Conservation (phyloP, 1,284 basidiomycete genomes). For the Caloboletus firmus region DNA sequence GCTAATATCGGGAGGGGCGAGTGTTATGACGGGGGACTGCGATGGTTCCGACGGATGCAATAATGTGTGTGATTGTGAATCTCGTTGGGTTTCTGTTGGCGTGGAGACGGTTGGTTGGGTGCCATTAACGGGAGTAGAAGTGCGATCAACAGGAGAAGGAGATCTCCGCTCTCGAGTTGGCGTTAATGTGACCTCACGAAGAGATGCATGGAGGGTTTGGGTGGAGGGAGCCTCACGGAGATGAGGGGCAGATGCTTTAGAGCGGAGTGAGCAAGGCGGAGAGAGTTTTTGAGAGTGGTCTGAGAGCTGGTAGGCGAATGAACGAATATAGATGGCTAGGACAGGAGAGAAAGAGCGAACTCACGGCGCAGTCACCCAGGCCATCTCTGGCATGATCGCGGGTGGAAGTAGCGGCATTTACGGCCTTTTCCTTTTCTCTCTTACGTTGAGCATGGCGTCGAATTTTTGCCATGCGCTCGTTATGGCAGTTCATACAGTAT, state of each 20-base stretch:
- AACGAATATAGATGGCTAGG: not conserved
- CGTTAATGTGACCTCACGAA: conserved; percentile 5
- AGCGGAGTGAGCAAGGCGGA: conserved; percentile 18
- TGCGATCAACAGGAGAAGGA: conserved; percentile 12
- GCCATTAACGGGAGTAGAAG: not conserved
- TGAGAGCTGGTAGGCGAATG: conserved; percentile 10
- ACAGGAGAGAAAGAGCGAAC: conserved; percentile 23
- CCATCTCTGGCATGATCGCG: conserved; percentile 44
- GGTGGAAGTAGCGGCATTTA: conserved; percentile 43
- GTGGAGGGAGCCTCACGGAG: conserved; percentile 32
- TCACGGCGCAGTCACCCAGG: conserved; percentile 43
- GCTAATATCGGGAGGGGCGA: conserved; percentile 37
- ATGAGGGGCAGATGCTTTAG: conserved; percentile 18
- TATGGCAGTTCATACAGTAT: conserved; percentile 99
- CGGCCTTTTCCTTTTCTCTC: conserved; percentile 48
- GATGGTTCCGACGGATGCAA: conserved; percentile 20
- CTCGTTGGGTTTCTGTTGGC: conserved; percentile 8
- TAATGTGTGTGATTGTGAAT: conserved; percentile 4
- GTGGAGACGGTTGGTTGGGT: conserved; percentile 11
- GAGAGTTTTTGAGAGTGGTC: conserved; percentile 9
- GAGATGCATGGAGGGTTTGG: conserved; percentile 21
- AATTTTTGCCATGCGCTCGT: conserved; percentile 92
- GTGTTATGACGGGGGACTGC: conserved; percentile 42
- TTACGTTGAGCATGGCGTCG: conserved; percentile 85
- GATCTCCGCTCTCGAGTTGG: conserved; percentile 13